These are phyloP conservation scores for Eucalyptus polybractea DNA, from an alignment of 345 rosid species.

Conservation along the genomic window DNA sequence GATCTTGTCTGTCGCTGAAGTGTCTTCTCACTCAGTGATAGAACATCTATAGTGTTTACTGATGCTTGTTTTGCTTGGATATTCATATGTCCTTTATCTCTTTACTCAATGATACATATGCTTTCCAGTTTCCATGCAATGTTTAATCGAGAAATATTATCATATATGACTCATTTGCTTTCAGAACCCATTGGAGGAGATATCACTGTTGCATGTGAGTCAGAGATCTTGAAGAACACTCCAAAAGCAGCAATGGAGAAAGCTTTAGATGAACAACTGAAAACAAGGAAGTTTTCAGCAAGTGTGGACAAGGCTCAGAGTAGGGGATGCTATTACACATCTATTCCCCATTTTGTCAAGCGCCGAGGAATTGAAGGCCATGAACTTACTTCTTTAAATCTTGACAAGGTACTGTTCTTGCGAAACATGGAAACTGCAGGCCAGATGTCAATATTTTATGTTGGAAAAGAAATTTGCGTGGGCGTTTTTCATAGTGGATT, in stretches of 20 bases:
- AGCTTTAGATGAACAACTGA: constrained; percentile 64
- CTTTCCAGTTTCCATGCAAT: neutral
- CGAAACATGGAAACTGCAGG: neutral
- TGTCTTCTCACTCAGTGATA: neutral
- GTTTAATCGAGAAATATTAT: neutral
- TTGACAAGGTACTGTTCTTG: constrained; percentile 57
- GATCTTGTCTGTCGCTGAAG: neutral
- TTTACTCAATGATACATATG: neutral
- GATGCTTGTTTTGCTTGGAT: neutral
- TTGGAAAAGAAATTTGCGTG: neutral
- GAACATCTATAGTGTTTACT: neutral
- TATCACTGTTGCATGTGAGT: constrained; percentile 56
- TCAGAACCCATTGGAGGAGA: constrained; percentile 95
- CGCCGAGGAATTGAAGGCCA: constrained; percentile 46
- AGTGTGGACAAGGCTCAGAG: constrained; percentile 20
- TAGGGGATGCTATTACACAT: constrained; percentile 69
- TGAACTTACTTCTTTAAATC: constrained; percentile 79
- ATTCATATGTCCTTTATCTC: neutral
- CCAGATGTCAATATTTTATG: neutral
- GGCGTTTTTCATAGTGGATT: neutral
- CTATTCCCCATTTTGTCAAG: constrained; percentile 62
- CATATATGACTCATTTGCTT: neutral
- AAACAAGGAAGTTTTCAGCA: constrained; percentile 33
- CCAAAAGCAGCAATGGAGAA: constrained; percentile 51
- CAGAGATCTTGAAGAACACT: constrained; percentile 23